phyloP scores from a whole-genome alignment of 306 rosid genomes.

The Casuarina cunninghamiana region DNA sequence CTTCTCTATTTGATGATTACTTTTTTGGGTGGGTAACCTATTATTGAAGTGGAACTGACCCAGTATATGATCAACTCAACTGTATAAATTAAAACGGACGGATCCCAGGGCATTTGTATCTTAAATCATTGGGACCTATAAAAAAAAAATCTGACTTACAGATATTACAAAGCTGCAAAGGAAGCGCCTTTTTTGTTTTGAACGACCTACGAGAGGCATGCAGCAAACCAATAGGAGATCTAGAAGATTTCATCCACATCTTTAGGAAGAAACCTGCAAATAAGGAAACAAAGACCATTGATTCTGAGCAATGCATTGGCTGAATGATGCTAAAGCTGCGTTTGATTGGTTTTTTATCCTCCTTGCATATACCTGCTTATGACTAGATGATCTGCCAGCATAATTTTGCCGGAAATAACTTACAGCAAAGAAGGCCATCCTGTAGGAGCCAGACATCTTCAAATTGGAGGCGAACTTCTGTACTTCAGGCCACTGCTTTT shows the following conservation, averaged over 20 bases:
- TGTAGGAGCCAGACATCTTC: neutral
- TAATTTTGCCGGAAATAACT: neutral
- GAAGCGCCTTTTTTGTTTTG: neutral
- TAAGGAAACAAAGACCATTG: neutral
- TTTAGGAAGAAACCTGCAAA: neutral
- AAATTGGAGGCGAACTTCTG: neutral
- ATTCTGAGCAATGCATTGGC: neutral
- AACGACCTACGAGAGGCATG: neutral
- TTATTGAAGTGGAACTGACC: neutral
- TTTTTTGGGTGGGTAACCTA: neutral
- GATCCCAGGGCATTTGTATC: neutral
- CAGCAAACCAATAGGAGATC: neutral
- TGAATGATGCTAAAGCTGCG: neutral
- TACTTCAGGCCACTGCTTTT: neutral
- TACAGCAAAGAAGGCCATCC: neutral
- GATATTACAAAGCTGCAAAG: neutral
- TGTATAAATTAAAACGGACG: neutral
- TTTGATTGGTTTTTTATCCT: neutral
- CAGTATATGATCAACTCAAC: neutral
- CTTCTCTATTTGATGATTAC: neutral
- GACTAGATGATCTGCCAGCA: neutral
- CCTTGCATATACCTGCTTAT: neutral
- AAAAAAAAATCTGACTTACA: neutral
- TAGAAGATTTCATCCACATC: neutral
- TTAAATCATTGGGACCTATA: neutral